Evolutionary conservation across 352 stramenopile genomes (phyloP).

Genomic region (Phytophthora pinifolia): DNA sequence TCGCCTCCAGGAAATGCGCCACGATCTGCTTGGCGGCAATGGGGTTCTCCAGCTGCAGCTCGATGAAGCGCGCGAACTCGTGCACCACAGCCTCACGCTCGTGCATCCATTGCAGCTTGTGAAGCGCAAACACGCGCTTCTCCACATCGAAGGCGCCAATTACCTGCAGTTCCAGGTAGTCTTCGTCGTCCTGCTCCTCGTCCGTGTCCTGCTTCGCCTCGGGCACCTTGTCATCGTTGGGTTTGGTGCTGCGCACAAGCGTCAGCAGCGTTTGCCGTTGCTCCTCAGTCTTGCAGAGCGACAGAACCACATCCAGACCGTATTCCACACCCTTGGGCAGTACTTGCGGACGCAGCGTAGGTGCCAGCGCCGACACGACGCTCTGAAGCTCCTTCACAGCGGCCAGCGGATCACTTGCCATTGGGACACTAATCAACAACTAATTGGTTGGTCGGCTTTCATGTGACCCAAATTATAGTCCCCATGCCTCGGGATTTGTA

Average conservation of each 20-base stretch:
- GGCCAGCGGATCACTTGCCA: slow-evolving; percentile 50
- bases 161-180: slow-evolving; percentile 44
- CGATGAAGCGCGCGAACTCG: slow-evolving; percentile 72
- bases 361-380: slow-evolving; percentile 52
- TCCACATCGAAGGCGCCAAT: slow-evolving; percentile 60
- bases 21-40: slow-evolving; percentile 42
- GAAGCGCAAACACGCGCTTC: slow-evolving; percentile 58
- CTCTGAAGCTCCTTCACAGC: slow-evolving; percentile 68
- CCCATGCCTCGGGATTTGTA: slow-evolving; percentile 5
- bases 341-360: slow-evolving; percentile 59
- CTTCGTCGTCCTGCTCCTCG: slow-evolving; percentile 22
- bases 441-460: slow-evolving; percentile 29
- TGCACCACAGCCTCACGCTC: slow-evolving; percentile 62
- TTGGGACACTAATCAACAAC: slow-evolving; percentile 8
- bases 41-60: slow-evolving; percentile 66
- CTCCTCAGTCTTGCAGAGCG: slow-evolving; percentile 59
- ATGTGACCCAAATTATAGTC: slow-evolving; percentile 20
- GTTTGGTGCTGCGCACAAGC: slow-evolving; percentile 44
- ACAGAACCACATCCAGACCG: slow-evolving; percentile 62
- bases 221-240: slow-evolving; percentile 17
- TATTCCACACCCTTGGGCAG: slow-evolving; percentile 62
- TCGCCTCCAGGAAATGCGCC: slow-evolving; percentile 55
- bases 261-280: slow-evolving; percentile 56
- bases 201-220: slow-evolving; percentile 43
- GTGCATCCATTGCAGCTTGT: slow-evolving; percentile 68